Evolutionary conservation across 2,329 filamentous ascomycete species (phyloP), one percentile per base, ranked within the genome.

Genomic region (Botryotinia narcissicola): DNA sequence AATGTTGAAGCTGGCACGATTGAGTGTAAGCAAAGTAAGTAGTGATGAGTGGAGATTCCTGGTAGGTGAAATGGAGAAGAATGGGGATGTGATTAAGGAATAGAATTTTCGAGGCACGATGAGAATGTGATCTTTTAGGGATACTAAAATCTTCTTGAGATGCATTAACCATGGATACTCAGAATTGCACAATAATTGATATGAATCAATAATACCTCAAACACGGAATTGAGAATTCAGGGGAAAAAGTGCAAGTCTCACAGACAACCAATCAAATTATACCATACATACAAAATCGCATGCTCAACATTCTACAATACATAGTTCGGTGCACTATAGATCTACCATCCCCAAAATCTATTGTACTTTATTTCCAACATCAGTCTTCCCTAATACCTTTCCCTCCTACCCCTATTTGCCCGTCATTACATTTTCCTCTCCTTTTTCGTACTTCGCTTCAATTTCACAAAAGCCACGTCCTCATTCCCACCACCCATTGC

Each of bases 1-100:
- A 83, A 87, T 96, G 83, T 85, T 98, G 75, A 95, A 91, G 79
- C 90, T 94, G 83, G 87, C 89, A n/a, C 87, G 95, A 57, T 83
- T 98, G 71, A 97, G 94, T 80, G 95, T 98, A 14, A 91, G 88
- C 78, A 89, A 86, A 75, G 92, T 95, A 12, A 86, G 85, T 67
- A 82, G 82, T 20, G 83, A 82, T 0, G 92, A 95, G 81, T 95
- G 92, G 90, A 61, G 51, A 32, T 73, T 73, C 48, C 25, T 73
- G 25, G 61, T 66, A 59, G 69, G 42, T 48, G 61, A 71, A 42
- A 73, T 73, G 69, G 29, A 42, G 40, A 71, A 73, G 60, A 73
- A 70, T 40, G 72, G 72, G 10, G 72, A 73, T 64, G 25, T 66
- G 78, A 20, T 73, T 40, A 22, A 32, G 63, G 62, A 32, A 35